Conservation (phyloP, 1,284 basidiomycete species). For the Ganoderma lingzhi region DNA sequence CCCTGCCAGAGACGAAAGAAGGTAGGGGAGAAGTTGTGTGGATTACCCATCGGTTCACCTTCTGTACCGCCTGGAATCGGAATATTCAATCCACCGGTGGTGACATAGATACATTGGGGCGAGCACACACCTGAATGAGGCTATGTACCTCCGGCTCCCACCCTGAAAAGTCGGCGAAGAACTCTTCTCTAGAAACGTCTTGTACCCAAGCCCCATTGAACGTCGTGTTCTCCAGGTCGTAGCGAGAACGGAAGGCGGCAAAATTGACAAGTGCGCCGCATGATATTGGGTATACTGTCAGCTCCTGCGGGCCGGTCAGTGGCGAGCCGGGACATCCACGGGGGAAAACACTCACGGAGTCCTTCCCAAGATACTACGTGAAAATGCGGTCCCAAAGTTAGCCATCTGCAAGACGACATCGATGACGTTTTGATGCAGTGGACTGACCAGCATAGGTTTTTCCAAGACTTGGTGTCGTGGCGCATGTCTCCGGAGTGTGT, state of each 20-base stretch:
- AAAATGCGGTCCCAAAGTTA: background rate
- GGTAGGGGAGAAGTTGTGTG: slow-evolving; percentile 52
- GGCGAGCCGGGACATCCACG: background rate
- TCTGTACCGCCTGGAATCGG: slow-evolving; percentile 30
- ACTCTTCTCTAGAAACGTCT: slow-evolving; percentile 40
- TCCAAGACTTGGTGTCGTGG: slow-evolving; percentile 47
- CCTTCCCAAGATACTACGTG: slow-evolving; percentile 51
- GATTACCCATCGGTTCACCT: slow-evolving; percentile 55
- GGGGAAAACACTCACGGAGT: slow-evolving; percentile 41
- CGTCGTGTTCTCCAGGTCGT: slow-evolving; percentile 44
- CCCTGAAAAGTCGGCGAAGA: slow-evolving; percentile 42
- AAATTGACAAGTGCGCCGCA: slow-evolving; percentile 52
- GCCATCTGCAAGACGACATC: background rate
- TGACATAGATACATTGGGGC: background rate
- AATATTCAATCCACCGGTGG: background rate
- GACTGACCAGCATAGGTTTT: slow-evolving; percentile 47
- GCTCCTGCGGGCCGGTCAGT: slow-evolving; percentile 42
- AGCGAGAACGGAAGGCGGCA: slow-evolving; percentile 46
- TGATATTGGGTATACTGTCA: slow-evolving; percentile 54
- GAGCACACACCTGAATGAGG: slow-evolving; percentile 47
- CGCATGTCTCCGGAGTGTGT: slow-evolving; percentile 40
- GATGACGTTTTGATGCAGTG: background rate
- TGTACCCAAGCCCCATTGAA: slow-evolving; percentile 49
- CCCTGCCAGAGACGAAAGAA: slow-evolving; percentile 47
- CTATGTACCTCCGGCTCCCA: slow-evolving; percentile 54